Conservation (phyloP, 352 stramenopile genomes). For the Saprolegnia parasitica region DNA sequence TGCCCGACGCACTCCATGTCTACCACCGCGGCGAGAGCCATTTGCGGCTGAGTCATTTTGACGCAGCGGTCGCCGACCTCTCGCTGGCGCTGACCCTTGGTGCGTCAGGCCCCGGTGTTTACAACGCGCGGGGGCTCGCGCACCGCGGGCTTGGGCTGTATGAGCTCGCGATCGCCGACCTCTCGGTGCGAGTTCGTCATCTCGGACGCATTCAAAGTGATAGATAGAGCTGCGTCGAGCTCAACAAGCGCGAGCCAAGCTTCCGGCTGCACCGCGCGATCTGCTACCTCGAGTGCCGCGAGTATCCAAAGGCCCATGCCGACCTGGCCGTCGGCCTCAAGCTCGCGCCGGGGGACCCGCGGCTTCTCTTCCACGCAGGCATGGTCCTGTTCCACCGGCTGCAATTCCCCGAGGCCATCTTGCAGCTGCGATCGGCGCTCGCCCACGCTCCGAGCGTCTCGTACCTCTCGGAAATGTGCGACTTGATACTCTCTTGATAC, state of each 20-base stretch:
- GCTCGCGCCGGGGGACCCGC: conserved; percentile 13
- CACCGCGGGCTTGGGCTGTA: conserved; percentile 52
- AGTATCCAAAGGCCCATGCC: not conserved
- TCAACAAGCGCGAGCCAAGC: conserved; percentile 30
- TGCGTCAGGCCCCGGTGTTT: conserved; percentile 36
- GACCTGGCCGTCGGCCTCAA: conserved; percentile 10
- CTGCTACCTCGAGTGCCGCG: conserved; percentile 50
- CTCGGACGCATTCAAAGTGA: not conserved
- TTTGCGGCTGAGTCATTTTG: conserved; percentile 12
- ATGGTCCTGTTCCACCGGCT: conserved; percentile 57
- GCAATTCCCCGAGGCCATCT: conserved; percentile 43
- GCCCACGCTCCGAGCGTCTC: conserved; percentile 30
- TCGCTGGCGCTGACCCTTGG: conserved; percentile 1
- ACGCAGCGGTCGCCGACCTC: conserved; percentile 20
- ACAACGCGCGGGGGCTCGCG: conserved; percentile 57
- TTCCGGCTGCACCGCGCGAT: conserved; percentile 63
- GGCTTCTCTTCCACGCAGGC: conserved; percentile 56
- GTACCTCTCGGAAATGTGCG: conserved; percentile 59
- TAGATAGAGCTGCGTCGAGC: conserved; percentile 13
- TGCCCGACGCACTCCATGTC: conserved; percentile 25
- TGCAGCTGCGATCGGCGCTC: conserved; percentile 46
- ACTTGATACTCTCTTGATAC: not conserved
- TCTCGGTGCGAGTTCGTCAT: conserved; percentile 40
- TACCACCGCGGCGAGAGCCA: conserved; percentile 24
- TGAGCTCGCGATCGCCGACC: conserved; percentile 46